Conservation (phyloP, 345 rosid species). For the Jatropha curcas region DNA sequence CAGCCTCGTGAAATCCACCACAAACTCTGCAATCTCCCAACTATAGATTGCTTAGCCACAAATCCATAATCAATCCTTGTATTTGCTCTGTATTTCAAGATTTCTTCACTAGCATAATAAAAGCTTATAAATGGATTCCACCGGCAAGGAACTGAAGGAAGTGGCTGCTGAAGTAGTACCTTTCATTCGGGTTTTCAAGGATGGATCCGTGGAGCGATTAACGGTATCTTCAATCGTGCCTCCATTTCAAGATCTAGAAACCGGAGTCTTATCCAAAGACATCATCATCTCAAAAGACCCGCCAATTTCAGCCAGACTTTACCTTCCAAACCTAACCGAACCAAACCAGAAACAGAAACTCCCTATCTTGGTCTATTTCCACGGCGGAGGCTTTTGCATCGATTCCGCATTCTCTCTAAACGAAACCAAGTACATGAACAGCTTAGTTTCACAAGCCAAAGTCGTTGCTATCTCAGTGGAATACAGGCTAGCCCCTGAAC, state of each 20-base stretch:
- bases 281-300: constrained; percentile 23
- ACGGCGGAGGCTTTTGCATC: constrained; percentile 45
- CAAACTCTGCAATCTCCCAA: too few species aligned
- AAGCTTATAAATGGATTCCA: constrained; percentile 5
- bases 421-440: constrained; percentile 26
- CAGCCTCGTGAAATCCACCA: too few species aligned
- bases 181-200: constrained; percentile 32
- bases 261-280: constrained; percentile 41
- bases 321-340: constrained; percentile 35
- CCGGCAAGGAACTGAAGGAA: constrained; percentile 27
- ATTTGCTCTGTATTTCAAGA: too few species aligned
- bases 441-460: constrained; percentile 29
- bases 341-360: constrained; percentile 25
- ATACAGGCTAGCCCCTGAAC: constrained; percentile 49
- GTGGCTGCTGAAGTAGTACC: constrained; percentile 29
- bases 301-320: constrained; percentile 34
- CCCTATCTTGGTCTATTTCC: constrained; percentile 45
- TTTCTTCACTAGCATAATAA: too few species aligned
- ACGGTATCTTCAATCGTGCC: constrained; percentile 22
- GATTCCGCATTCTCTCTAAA: constrained; percentile 38
- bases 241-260: constrained; percentile 24
- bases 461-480: constrained; percentile 43
- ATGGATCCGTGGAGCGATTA: constrained; percentile 39
- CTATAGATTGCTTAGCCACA: neutral
- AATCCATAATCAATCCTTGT: too few species aligned